These are phyloP conservation scores for Diaporthe capsici DNA, from an alignment of 2,329 filamentous ascomycete genomes.

Conservation along the genomic window DNA sequence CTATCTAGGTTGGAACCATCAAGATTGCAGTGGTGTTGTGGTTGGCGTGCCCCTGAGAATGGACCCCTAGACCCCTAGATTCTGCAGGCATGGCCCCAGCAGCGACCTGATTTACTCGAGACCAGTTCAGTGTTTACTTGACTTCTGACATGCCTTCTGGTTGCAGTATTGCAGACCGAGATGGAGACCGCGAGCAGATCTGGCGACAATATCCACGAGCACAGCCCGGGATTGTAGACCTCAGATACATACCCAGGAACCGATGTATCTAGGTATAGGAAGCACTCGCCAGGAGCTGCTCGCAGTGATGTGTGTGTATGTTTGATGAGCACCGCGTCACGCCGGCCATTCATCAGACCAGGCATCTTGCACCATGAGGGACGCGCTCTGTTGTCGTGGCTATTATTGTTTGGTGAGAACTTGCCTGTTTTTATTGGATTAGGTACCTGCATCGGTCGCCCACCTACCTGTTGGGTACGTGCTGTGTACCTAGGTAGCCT, in stretches of 20 bases:
- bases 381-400: not conserved
- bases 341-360: not conserved
- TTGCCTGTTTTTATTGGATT: too few relatives aligned
- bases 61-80: constrained; percentile 4
- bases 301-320: not conserved
- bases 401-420: not conserved
- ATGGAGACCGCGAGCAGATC: not conserved
- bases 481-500: too few relatives aligned
- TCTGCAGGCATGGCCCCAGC: constrained; percentile 15
- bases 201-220: not conserved
- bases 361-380: not conserved
- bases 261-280: not conserved
- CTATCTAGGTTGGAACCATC: constrained; percentile 3
- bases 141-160: not conserved
- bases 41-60: constrained; percentile 18
- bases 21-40: constrained; percentile 26
- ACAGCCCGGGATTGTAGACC: not conserved
- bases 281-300: too few relatives aligned
- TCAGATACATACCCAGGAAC: not conserved
- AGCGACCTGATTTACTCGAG: not conserved
- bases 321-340: not conserved
- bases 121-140: not conserved
- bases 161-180: not conserved
- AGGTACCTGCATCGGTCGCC: not conserved
- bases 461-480: not conserved